Percentiles rank a stretch among this genome's conserved stretches.
Conservation (phyloP, 805 yeast species). For the Ogataea glucozyma region DNA sequence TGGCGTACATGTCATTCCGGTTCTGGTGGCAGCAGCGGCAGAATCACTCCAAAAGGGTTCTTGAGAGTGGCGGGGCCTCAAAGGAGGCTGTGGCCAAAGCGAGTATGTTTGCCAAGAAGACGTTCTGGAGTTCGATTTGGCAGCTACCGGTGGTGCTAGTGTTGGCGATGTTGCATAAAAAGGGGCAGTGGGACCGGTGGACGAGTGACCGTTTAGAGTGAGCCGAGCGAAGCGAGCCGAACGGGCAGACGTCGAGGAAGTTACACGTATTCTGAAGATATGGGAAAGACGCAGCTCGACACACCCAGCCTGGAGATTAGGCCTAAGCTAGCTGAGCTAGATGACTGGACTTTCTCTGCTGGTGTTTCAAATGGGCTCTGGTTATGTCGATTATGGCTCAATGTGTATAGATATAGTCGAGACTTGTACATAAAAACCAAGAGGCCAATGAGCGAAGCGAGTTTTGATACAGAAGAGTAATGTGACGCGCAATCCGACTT, state of each 20-base stretch:
- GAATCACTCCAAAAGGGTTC: constrained; percentile 47
- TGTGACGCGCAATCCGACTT: too few species aligned
- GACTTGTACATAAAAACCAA: background rate
- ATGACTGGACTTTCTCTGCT: too few species aligned
- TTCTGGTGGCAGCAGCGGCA: constrained; percentile 83
- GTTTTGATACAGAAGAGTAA: background rate
- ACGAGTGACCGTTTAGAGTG: background rate
- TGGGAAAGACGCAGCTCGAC: too few species aligned
- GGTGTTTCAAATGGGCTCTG: background rate
- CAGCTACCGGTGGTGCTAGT: constrained; percentile 89
- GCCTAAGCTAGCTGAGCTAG: too few species aligned
- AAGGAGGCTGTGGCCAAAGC: constrained; percentile 63
- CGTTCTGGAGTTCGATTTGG: constrained; percentile 94
- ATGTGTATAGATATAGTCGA: constrained; percentile 6
- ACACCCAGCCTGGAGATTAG: too few species aligned
- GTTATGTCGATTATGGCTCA: background rate
- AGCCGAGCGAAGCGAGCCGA: background rate
- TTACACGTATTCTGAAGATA: too few species aligned
- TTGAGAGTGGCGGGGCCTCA: constrained; percentile 40
- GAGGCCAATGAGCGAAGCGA: background rate
- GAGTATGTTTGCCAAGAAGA: constrained; percentile 70
- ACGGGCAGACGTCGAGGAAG: too few species aligned
- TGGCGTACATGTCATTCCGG: constrained; percentile 71
- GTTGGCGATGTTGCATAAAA: constrained; percentile 91
- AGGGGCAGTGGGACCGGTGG: constrained; percentile 87